Evolutionary conservation across 2,329 filamentous ascomycete species (phyloP).

Genomic region (Hypoxylon sp.): DNA sequence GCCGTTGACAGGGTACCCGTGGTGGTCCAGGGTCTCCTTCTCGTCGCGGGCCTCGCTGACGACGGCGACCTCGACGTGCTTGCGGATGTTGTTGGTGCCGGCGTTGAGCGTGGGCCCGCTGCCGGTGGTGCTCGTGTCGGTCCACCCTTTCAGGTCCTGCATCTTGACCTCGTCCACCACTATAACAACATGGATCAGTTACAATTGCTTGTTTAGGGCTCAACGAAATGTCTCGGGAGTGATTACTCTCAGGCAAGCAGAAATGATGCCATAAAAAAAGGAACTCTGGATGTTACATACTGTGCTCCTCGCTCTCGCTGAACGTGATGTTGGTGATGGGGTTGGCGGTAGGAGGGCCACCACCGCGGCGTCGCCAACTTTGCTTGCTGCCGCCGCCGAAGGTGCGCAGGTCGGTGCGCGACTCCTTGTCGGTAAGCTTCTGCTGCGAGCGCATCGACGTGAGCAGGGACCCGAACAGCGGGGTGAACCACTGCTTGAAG

Average conservation of each 20-base stretch:
- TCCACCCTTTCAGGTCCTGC: conserved; percentile 50
- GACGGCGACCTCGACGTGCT: conserved; percentile 53
- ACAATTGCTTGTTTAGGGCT: no score
- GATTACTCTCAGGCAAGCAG: no score
- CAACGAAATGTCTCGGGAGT: no score
- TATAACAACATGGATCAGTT: no score
- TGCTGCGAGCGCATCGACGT: conserved; percentile 54
- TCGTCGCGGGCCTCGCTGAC: conserved; percentile 34
- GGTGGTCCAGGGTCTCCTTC: conserved; percentile 9
- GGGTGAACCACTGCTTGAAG: conserved; percentile 54
- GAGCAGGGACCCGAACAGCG: conserved; percentile 51
- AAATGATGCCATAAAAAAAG: no score
- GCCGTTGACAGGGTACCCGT: conserved; percentile 16
- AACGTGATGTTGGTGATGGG: conserved; percentile 55
- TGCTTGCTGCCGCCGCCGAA: conserved; percentile 55
- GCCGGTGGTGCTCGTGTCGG: conserved; percentile 31
- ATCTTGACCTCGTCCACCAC: conserved; percentile 58
- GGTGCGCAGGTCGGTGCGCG: conserved; percentile 53
- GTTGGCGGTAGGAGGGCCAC: conserved; percentile 50
- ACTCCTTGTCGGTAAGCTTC: conserved; percentile 53
- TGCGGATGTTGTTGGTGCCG: conserved; percentile 56
- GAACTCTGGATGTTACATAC: no score
- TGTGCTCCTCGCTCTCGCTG: conserved; percentile 58
- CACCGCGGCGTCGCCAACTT: conserved; percentile 47
- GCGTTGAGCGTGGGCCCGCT: conserved; percentile 11